Evolutionary conservation across 164 flowering plant species (phyloP).

Genomic region (Litsea cubeba): DNA sequence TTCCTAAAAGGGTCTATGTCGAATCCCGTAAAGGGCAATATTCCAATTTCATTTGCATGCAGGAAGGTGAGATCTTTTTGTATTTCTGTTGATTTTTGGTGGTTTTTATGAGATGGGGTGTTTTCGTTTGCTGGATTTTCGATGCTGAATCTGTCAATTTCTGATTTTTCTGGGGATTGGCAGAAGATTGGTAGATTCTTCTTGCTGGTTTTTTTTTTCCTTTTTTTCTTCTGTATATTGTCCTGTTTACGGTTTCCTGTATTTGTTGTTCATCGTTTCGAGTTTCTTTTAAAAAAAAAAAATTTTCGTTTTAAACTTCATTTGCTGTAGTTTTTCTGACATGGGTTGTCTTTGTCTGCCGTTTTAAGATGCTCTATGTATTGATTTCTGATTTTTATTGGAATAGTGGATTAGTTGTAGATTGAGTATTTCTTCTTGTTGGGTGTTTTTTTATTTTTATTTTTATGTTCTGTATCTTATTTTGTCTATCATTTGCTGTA

Average conservation of each 20-base stretch:
- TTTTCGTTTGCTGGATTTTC: background rate
- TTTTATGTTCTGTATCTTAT: background rate
- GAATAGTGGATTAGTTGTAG: too few relatives aligned
- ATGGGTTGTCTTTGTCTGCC: background rate
- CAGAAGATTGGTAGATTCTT: background rate
- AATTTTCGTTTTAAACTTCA: background rate
- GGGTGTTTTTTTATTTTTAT: background rate
- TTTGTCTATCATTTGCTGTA: background rate
- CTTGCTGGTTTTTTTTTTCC: background rate
- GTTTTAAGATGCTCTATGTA: background rate
- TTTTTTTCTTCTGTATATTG: background rate
- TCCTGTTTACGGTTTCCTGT: background rate
- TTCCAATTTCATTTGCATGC: conserved; percentile 16
- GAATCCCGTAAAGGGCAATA: conserved; percentile 7
- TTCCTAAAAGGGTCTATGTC: conserved; percentile 10
- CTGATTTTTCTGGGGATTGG: background rate
- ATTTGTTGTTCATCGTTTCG: background rate
- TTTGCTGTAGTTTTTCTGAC: background rate
- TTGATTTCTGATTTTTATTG: background rate
- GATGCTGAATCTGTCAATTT: background rate
- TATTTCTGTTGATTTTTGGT: background rate
- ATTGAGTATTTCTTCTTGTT: too few relatives aligned
- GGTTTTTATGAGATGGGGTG: background rate
- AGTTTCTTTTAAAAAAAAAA: too few relatives aligned
- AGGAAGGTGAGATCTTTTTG: conserved; percentile 20